phyloP scores from a whole-genome alignment of 768 basidiomycete genomes.

The Serendipita sp. region DNA sequence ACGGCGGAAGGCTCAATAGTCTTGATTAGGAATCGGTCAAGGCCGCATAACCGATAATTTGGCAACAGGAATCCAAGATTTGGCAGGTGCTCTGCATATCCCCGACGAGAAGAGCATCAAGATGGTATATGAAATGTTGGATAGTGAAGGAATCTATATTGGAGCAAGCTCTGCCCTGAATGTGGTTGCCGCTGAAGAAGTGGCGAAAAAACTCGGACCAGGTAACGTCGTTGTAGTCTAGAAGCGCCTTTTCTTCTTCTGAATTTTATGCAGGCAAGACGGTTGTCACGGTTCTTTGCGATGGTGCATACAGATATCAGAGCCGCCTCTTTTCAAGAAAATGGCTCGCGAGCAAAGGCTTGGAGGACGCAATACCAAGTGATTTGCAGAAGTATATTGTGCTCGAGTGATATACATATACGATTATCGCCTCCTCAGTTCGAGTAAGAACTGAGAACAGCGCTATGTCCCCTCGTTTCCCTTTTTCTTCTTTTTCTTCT shows the following conservation, averaged over 20 bases:
- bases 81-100: slow-evolving; percentile 75
- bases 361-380: slow-evolving; percentile 64
- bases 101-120: slow-evolving; percentile 78
- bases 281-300: slow-evolving; percentile 79
- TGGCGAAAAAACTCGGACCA: slow-evolving; percentile 72
- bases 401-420: slow-evolving; percentile 36
- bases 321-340: slow-evolving; percentile 86
- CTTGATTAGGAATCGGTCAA: slow-evolving; percentile 73
- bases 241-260: neutral
- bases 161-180: slow-evolving; percentile 92
- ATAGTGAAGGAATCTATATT: slow-evolving; percentile 85
- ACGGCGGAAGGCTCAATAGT: neutral
- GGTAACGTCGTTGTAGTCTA: slow-evolving; percentile 28
- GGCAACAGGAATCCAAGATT: slow-evolving; percentile 55
- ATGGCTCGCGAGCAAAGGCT: slow-evolving; percentile 73
- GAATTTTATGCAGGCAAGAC: slow-evolving; percentile 58
- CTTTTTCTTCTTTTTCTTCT: slow-evolving; percentile 18
- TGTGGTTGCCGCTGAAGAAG: slow-evolving; percentile 82
- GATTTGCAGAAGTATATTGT: slow-evolving; percentile 83
- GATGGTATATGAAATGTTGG: slow-evolving; percentile 87
- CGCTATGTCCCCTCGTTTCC: neutral
- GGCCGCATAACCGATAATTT: slow-evolving; percentile 90
- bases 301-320: slow-evolving; percentile 96
- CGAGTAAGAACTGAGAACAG: too few relatives aligned
- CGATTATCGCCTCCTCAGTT: neutral